Evolutionary conservation across 108 stramenopile species (phyloP).

Genomic region (Skeletonema tropicum): DNA sequence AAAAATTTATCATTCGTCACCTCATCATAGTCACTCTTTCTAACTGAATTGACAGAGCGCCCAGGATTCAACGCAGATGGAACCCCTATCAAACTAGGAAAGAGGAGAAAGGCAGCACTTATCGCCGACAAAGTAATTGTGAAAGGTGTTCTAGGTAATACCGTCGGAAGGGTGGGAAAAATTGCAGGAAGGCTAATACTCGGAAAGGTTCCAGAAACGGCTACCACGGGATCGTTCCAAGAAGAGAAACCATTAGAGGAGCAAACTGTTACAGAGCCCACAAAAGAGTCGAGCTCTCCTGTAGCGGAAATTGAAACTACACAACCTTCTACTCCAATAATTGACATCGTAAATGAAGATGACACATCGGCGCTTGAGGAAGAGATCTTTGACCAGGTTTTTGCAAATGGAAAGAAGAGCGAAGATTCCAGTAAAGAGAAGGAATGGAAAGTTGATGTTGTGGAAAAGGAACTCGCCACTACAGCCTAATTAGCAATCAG

Average conservation of each 20-base stretch:
- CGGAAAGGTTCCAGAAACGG: conserved; percentile 82
- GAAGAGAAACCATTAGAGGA: conserved; percentile 49
- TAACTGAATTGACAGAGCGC: conserved; percentile 35
- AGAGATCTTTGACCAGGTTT: conserved; percentile 60
- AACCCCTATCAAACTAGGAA: conserved; percentile 53
- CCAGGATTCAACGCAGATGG: conserved; percentile 76
- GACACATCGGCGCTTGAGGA: conserved; percentile 54
- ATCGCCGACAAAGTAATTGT: conserved; percentile 71
- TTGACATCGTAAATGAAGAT: conserved; percentile 31
- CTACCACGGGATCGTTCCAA: conserved; percentile 70
- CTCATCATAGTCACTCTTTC: neutral
- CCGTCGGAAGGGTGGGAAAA: conserved; percentile 73
- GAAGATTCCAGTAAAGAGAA: conserved; percentile 13
- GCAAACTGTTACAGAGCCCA: neutral
- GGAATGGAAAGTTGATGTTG: conserved; percentile 41
- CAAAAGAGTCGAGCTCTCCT: neutral
- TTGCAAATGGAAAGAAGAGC: conserved; percentile 42
- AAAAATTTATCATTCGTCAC: neutral
- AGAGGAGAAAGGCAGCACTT: conserved; percentile 58
- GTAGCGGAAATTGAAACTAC: conserved; percentile 21
- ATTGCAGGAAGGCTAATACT: conserved; percentile 63
- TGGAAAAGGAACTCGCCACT: conserved; percentile 30
- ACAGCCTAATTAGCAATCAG: neutral
- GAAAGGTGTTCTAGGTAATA: conserved; percentile 61
- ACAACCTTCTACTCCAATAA: neutral